Evolutionary conservation across 805 yeast species (phyloP).

Genomic region (Starmerella powellii): DNA sequence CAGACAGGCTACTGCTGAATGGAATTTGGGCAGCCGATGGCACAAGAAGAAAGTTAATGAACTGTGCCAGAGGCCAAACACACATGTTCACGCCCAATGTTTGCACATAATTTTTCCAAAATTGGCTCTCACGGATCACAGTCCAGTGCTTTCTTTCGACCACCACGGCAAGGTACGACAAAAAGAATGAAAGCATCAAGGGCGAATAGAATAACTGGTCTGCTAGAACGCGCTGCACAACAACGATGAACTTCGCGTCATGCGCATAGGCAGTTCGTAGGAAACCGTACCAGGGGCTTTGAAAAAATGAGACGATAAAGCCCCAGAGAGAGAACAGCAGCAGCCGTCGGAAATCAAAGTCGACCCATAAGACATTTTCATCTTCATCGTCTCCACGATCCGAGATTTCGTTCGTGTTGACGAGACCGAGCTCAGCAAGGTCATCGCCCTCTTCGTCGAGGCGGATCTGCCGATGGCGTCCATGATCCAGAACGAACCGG

Average conservation of each 20-base stretch:
- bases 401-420: slow-evolving; percentile 1
- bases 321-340: slow-evolving; percentile 84
- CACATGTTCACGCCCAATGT: slow-evolving; percentile 67
- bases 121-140: slow-evolving; percentile 52
- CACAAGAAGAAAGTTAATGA: slow-evolving; percentile 58
- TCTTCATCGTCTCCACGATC: background rate
- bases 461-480: slow-evolving; percentile 26
- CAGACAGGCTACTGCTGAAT: slow-evolving; percentile 75
- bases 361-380: slow-evolving; percentile 5
- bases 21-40: slow-evolving; percentile 85
- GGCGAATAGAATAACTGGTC: slow-evolving; percentile 91
- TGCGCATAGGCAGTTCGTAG: slow-evolving; percentile 65
- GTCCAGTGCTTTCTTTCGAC: slow-evolving; percentile 61
- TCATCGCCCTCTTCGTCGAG: slow-evolving; percentile 27
- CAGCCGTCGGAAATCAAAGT: slow-evolving; percentile 57
- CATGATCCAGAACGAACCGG: slow-evolving; percentile 27
- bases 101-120: slow-evolving; percentile 39
- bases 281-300: slow-evolving; percentile 79
- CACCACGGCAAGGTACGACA: slow-evolving; percentile 70
- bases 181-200: slow-evolving; percentile 63
- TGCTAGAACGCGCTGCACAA: slow-evolving; percentile 71
- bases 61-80: slow-evolving; percentile 85
- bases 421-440: slow-evolving; percentile 24
- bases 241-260: slow-evolving; percentile 64
- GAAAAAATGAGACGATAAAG: slow-evolving; percentile 64